Evolutionary conservation across 306 rosid genomes (phyloP).

Genomic region (Begonia loranthoides): DNA sequence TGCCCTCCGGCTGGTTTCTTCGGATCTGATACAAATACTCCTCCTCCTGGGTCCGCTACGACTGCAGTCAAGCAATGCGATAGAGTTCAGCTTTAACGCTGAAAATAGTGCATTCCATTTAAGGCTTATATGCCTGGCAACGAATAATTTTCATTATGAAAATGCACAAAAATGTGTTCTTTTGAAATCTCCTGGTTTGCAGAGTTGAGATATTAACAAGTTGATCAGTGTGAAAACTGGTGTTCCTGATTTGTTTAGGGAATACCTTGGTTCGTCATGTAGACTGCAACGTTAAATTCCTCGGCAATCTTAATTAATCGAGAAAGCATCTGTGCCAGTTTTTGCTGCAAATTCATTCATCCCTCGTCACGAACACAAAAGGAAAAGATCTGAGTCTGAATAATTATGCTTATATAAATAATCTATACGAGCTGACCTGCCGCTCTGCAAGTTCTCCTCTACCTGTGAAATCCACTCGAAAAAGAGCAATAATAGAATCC

Average conservation of each 20-base stretch:
- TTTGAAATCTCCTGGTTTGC: neutral
- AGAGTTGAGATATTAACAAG: neutral
- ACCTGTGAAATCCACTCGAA: conserved; percentile 87
- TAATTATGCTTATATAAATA: neutral
- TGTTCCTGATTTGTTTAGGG: neutral
- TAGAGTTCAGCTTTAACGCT: conserved; percentile 2
- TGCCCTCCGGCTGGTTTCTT: conserved; percentile 98
- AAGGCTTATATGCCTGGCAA: too few relatives aligned
- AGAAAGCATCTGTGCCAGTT: conserved; percentile 87
- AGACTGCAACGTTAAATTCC: conserved; percentile 84
- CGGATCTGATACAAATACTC: conserved; percentile 82
- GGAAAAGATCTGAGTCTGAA: too few relatives aligned
- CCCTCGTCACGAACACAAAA: too few relatives aligned
- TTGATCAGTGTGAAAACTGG: too few relatives aligned
- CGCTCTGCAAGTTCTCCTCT: conserved; percentile 99
- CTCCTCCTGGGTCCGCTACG: conserved; percentile 90
- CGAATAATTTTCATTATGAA: too few relatives aligned
- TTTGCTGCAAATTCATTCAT: conserved; percentile 50
- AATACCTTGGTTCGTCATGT: conserved; percentile 93
- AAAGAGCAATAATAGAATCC: conserved; percentile 82
- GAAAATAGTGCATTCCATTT: neutral
- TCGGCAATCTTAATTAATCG: conserved; percentile 82
- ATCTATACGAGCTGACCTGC: conserved; percentile 37
- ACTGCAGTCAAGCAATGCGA: conserved; percentile 44
- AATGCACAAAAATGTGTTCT: conserved; percentile 1